Base-by-base conservation (phyloP, 306 rosid species). In the Cicer yamashitae region DNA sequence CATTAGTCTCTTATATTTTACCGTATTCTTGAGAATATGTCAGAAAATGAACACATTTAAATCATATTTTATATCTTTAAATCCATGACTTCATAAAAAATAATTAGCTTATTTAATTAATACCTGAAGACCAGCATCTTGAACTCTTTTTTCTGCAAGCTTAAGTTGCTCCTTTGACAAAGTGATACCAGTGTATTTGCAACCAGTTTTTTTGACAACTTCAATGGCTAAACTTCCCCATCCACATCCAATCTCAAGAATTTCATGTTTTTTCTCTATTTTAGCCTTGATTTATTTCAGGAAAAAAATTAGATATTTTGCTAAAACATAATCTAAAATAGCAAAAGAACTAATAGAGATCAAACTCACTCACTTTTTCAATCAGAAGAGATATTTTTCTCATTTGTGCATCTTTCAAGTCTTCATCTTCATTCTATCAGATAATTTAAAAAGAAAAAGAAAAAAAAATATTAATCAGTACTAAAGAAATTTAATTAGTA, bases 141-240 rank as follows among this genome's bases (percentile, higher is more conserved):
- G 64, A 47, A 87, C 97, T 87, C 84, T 87, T 66, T 86, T 10
- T 57, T 88, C 79, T 12, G 98, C 98, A 30, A 80, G 86, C 76
- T 90, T 90, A 53, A 94, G 85, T 78, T 94, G 98, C 75, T 88
- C 96, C 56, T 85, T 77, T 1, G 97, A 90, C 51, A 91, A 75
- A n/a, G 98, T 94, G 79, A 94, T 86, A 70, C 98, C 96, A 3
- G 94, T 91, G 82, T 91, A 94, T 70, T 63, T 87, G 87, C 98
- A 94, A 7, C 96, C 93, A 1, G 97, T 91, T 87, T 38, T 83
- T 62, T 85, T 86, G 61, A 87, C 94, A 22, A 90, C 89, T 88
- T 94, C 93, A 50, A 94, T 88, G 45, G 96, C 96, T 85, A 94
- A 83, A 78, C 88, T 86, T 73, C 98, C 98, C 98, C 98, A 94